Percentiles rank a stretch among this genome's conserved stretches.
These are phyloP conservation scores for Boletus rex-veris DNA, from an alignment of 768 basidiomycete genomes.

Conservation along the genomic window DNA sequence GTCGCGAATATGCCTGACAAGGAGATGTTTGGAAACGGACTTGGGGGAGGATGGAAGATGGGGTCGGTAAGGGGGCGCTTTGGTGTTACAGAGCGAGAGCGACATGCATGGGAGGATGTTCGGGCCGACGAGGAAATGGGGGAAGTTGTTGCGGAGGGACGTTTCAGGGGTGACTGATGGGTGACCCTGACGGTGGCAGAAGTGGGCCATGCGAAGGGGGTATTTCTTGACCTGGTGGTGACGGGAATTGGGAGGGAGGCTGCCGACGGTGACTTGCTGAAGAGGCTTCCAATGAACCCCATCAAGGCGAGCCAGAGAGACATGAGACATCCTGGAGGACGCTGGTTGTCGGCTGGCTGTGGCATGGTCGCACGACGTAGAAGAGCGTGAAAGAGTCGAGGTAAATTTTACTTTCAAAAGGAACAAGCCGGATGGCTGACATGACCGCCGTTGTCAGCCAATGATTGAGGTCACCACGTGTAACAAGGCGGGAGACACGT, in stretches of 20 bases:
- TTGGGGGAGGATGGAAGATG: constrained; percentile 13
- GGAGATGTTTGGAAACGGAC: constrained; percentile 19
- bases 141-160: not conserved
- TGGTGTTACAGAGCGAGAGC: constrained; percentile 5
- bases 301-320: constrained; percentile 16
- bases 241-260: constrained; percentile 16
- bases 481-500: no score
- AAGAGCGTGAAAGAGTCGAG: no score
- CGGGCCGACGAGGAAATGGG: constrained; percentile 7
- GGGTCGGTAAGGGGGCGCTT: not conserved
- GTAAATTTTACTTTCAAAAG: fast-evolving
- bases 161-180: constrained; percentile 13
- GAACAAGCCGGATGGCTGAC: no score
- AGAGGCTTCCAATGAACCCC: constrained; percentile 9
- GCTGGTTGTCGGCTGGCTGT: no score
- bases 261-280: constrained; percentile 10
- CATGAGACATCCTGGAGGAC: not conserved
- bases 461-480: not conserved
- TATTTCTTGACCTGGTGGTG: constrained; percentile 4
- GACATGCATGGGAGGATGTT: not conserved
- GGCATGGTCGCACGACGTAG: no score
- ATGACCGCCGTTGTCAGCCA: no score
- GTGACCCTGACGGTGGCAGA: constrained; percentile 2
- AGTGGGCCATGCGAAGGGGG: not conserved
- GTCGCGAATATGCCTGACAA: constrained; percentile 18